Percentiles rank a stretch among this genome's conserved stretches.
phyloP scores from a whole-genome alignment of 2,329 filamentous ascomycete species.

The Aspergillus piperis region DNA sequence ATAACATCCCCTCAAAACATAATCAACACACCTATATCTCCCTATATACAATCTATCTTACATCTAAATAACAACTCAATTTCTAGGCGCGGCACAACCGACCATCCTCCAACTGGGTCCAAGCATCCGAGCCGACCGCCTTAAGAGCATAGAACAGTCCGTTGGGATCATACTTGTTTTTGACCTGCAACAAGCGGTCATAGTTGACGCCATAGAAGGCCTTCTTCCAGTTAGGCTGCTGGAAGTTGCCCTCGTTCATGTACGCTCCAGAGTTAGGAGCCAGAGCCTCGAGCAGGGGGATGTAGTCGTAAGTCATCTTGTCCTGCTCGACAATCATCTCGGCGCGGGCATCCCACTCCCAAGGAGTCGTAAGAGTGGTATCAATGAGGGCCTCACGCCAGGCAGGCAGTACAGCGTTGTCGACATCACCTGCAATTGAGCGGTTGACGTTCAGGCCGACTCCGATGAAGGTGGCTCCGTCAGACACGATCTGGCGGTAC shows the following conservation, averaged over 20 bases:
- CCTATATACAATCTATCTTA: background rate
- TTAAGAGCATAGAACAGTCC: constrained; percentile 11
- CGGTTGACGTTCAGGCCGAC: constrained; percentile 4
- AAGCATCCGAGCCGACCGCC: constrained; percentile 11
- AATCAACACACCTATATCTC: too few species aligned
- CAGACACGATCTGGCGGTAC: constrained; percentile 3
- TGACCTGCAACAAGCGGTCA: background rate
- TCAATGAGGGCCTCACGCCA: constrained; percentile 9
- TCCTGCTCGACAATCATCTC: background rate
- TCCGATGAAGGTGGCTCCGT: constrained; percentile 6
- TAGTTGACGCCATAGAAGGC: constrained; percentile 13
- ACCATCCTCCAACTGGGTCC: constrained; percentile 1
- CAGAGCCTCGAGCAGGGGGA: background rate
- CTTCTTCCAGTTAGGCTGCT: constrained; percentile 10
- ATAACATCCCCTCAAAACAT: too few species aligned
- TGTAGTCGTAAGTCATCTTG: constrained; percentile 7
- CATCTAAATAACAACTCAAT: background rate
- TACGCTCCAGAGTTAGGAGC: constrained; percentile 11
- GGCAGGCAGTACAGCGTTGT: constrained; percentile 3
- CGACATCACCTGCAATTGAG: background rate
- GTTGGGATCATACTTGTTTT: constrained; percentile 14
- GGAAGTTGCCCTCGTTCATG: constrained; percentile 15
- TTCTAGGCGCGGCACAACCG: constrained; percentile 2
- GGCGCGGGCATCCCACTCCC: constrained; percentile 3
- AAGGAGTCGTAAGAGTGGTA: constrained; percentile 2